phyloP scores from a whole-genome alignment of 2,329 filamentous ascomycete species.

The Diaporthe aspalathi region DNA sequence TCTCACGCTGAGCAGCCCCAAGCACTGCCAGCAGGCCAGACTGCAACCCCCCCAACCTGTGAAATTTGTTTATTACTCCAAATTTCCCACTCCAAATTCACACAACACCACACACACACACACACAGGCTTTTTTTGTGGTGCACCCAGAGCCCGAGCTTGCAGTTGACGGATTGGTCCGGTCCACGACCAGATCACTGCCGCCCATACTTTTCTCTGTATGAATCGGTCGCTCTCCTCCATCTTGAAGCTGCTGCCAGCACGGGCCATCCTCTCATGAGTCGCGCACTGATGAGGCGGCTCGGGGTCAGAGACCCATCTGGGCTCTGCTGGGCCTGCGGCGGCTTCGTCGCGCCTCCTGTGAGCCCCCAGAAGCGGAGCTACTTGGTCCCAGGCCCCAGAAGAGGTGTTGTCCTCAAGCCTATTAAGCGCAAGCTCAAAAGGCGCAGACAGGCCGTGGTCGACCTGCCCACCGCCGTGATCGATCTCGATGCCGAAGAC shows the following conservation, averaged over 20 bases:
- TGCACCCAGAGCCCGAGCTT: no score
- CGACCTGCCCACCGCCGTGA: constrained; percentile 55
- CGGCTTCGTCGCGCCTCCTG: background rate
- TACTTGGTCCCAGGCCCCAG: background rate
- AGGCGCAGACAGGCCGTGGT: constrained; percentile 42
- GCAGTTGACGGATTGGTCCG: background rate
- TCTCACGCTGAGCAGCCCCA: no score
- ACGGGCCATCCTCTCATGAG: constrained; percentile 31
- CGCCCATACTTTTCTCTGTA: background rate
- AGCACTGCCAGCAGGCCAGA: background rate
- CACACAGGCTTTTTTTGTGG: no score
- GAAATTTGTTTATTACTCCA: background rate
- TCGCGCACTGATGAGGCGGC: constrained; percentile 31
- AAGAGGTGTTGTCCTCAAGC: background rate
- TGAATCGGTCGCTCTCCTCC: background rate
- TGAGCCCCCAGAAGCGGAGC: constrained; percentile 16
- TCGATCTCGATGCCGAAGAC: constrained; percentile 65
- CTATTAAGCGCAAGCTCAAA: no score
- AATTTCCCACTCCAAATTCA: background rate
- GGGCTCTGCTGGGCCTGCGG: constrained; percentile 10
- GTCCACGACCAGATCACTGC: background rate
- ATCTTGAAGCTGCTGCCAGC: background rate
- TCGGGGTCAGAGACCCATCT: constrained; percentile 30
- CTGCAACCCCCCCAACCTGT: constrained; percentile 16
- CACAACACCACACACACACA: constrained; percentile 11